Conservation (phyloP, 2,329 filamentous ascomycete genomes). For the Penicillium sp. region DNA sequence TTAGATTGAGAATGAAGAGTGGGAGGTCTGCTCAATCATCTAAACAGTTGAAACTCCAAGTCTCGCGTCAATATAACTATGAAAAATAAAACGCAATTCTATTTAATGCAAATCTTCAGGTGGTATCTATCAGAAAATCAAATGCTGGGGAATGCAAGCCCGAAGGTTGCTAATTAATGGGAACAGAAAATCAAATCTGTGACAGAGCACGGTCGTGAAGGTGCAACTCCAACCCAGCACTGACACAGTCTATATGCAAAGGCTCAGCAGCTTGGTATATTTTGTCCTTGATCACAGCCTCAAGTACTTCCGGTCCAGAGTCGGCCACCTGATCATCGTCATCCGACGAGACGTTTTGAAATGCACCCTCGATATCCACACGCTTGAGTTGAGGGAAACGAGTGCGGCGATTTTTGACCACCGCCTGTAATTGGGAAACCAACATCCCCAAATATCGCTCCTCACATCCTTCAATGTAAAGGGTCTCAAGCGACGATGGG, state of each 20-base stretch:
- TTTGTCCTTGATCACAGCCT: constrained; percentile 20
- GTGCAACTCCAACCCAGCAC: constrained; percentile 22
- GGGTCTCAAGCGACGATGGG: constrained; percentile 21
- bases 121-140: constrained; percentile 7
- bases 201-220: constrained; percentile 24
- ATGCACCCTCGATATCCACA: constrained; percentile 29
- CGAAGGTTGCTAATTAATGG: neutral
- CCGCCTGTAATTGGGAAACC: constrained; percentile 20
- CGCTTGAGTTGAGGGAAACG: constrained; percentile 17
- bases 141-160: neutral
- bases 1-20: neutral
- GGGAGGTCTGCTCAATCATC: neutral
- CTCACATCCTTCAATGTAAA: constrained; percentile 31
- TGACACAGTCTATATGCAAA: constrained; percentile 20
- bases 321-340: constrained; percentile 10
- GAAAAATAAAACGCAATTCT: neutral
- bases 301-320: neutral
- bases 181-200: neutral
- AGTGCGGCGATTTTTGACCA: constrained; percentile 21
- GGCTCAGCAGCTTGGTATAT: constrained; percentile 24
- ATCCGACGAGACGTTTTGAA: constrained; percentile 26
- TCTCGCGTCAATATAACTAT: neutral
- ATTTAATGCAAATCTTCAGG: neutral
- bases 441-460: constrained; percentile 27
- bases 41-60: neutral